Base-by-base conservation (phyloP, 768 basidiomycete species). In the Russula emetica region DNA sequence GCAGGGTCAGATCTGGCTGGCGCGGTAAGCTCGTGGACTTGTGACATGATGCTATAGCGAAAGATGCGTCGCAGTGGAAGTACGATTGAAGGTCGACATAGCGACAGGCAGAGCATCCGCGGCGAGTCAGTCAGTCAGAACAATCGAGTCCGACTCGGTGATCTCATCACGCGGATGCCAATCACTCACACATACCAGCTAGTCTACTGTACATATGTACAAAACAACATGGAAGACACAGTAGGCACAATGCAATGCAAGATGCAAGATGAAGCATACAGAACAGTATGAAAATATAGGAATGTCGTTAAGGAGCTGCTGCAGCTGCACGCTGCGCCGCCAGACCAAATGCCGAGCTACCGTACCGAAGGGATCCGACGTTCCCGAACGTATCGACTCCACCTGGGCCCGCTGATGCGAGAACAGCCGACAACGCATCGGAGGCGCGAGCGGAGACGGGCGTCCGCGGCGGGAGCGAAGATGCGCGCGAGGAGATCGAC, bases 1-100 rank as follows among this genome's bases (percentile, higher is more conserved):
- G 61, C 42, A 51, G 67, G 57, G 36, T 57, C 40, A 2, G 54
- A 56, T 42, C 49, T 36, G 18, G 67, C 47, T 50, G 62, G 60
- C 5, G 53, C 22, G 26, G 51, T 55, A 14, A 34, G 16, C 20
- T 66, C 49, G 5, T 54, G 53, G 7, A 45, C 34, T 13, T 70
- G 63, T 8, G 71, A 71, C 71, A 73, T 73, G 2, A 57, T 42
- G 53, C 61, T 63, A 54, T 53, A 36, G 24, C 58, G 49, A 40
- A 60, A 60, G 11, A 45, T 20, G 40, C 54, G 61, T 36, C 38
- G 50, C 9, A 22, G 36, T 16, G 49, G 60, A n/a, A 62, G 53
- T 49, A 26, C 55, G 57, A 68, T 36, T 28, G 70, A 66, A 67
- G 66, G 71, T 72, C 71, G 72, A 71, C 70, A 66, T 55, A 71